These are phyloP conservation scores for Euphorbia schlechtendalii DNA, from an alignment of 441 rosid species.

Conservation along the genomic window DNA sequence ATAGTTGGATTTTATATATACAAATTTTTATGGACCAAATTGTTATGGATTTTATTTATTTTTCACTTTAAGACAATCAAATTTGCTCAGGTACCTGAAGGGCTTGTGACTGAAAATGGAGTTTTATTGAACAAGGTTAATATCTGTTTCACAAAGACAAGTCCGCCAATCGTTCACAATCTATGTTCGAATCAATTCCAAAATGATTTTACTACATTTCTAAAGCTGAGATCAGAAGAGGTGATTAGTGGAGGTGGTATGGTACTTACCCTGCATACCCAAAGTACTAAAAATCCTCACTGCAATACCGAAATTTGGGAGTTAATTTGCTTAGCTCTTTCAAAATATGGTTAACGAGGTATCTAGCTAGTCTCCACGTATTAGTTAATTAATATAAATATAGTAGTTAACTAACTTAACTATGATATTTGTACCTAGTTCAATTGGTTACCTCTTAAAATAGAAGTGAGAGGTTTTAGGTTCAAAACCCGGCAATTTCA, in stretches of 20 bases:
- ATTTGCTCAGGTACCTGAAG: not conserved
- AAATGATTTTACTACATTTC: constrained; percentile 23
- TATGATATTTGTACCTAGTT: no score
- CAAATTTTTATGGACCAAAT: no score
- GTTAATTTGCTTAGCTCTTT: not conserved
- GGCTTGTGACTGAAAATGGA: constrained; percentile 1
- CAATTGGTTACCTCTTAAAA: no score
- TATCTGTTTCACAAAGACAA: constrained; percentile 16
- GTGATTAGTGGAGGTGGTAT: constrained; percentile 18
- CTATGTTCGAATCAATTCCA: constrained; percentile 21
- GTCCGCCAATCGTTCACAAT: constrained; percentile 6
- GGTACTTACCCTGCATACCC: constrained; percentile 16
- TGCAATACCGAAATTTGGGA: constrained; percentile 1
- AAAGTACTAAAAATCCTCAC: not conserved
- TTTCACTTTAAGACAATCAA: no score
- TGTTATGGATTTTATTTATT: no score
- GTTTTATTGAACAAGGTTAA: constrained; percentile 8
- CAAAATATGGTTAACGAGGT: constrained; percentile 16
- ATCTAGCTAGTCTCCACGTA: no score
- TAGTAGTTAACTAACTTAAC: no score
- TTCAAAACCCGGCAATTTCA: no score
- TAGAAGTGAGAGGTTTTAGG: no score
- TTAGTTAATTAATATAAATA: no score
- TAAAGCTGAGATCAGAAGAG: constrained; percentile 18
- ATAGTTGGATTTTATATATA: no score